Evolutionary conservation across 2,329 filamentous ascomycete genomes (phyloP), one percentile per base, ranked within the genome.

Genomic region (Penicillium griseofulvum): DNA sequence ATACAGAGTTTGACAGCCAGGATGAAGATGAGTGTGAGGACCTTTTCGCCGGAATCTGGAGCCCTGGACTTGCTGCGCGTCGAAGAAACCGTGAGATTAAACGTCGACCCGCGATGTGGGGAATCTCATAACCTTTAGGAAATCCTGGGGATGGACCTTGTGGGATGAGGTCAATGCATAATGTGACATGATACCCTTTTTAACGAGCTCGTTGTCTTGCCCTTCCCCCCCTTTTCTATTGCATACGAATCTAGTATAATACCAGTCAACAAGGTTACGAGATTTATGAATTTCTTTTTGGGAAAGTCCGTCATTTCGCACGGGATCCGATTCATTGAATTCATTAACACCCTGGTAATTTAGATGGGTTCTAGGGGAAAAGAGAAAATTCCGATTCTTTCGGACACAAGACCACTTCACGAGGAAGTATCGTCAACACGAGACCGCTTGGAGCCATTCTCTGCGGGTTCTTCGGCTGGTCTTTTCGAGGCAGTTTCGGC

Each of bases 11-110:
- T 64, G 84, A 87, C 64, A 83, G 80, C 54, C 81, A 86, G 70
- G 84, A 87, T 66, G 84, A 87, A 64, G 84, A 87, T 57, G 84
- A 87, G 70, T 87, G 84, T 57, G 84, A 87, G 69, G 84, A 86
- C 68, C 60, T 87, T 29, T 87, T 87, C 65, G 76, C 81, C 16
- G 84, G 84, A 0, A 76, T 84, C 19, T 87, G 84, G 84, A 85
- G 75, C 56, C 78, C 80, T 16, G 76, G 78, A 54, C 63, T 83
- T 52, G 84, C 84, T 38, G 71, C 67, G 39, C 67, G 72, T 14
- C 63, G 64, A 71, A 75, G 73, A 68, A 78, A 65, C 65, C 80
- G 69, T 65, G 74, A 68, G 55, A 55, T 66, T 48, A 69, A 68
- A 42, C 62, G 59, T 49, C 64, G 62, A 50, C 56, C 65, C 36